Base-by-base conservation (phyloP, 2,329 filamentous ascomycete species). In the Aspergillus unguis region DNA sequence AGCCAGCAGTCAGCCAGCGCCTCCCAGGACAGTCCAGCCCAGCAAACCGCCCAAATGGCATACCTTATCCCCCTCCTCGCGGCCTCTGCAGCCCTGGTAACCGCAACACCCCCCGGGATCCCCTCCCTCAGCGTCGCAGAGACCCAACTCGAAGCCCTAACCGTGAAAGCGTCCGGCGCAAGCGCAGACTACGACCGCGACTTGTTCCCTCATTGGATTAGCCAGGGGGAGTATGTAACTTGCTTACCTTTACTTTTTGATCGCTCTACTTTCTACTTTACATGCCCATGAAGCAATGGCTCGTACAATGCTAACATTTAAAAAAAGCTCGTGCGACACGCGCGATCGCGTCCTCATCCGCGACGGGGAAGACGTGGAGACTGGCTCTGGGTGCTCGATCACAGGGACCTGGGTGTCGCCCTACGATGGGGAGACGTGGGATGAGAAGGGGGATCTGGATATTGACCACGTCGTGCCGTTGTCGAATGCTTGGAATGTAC, bases 391-490 rank as follows among this genome's bases (percentile, higher is more conserved):
- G 32, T 95, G 89, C 70, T 72, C 78, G 1, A 71, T 86, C 3
- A 89, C 89, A 3, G 89, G 90, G 4, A 77, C 75, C 0, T 94
- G 90, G 89, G 71, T 68, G 37, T 85, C 82, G 33, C 86, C 87
- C 0, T 94, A 88, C 66, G 89, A 92, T 63, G 88, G 87, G 11
- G 85, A 75, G 0, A 83, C 77, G 1, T 90, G 86, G 85, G 86
- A 82, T 0, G 74, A 76, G 0, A 81, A 87, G 1, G 80, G 77
- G 17, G 86, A 92, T 61, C 69, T 94, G 1, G 88, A 92, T 61
- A 92, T 94, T 54, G 90, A 94, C 68, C 90, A 94, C 68, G 79
- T 94, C 72, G 87, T 95, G 2, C 88, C 90, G 1, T 69, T 95
- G 55, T 85, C 86, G 66, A 90, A 92, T 64, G 88, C 88, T 4